A percentile compares a stretch with the other conserved stretches of the same genome.
These are phyloP conservation scores for Aspergillus bombycis DNA, from an alignment of 2,329 filamentous ascomycete species.

Conservation along the genomic window DNA sequence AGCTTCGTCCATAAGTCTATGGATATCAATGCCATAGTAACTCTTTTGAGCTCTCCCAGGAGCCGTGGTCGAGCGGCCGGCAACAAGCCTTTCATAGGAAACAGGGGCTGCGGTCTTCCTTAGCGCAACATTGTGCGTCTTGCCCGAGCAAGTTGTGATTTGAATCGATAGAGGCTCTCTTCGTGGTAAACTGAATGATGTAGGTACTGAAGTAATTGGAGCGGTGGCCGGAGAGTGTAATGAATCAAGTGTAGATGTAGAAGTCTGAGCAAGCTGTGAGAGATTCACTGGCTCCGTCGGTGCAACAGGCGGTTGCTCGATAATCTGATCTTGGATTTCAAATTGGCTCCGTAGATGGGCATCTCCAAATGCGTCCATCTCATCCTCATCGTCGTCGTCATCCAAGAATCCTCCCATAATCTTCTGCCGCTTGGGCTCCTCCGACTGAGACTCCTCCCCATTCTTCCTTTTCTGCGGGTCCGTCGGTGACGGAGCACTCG, in stretches of 20 bases:
- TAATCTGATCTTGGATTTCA: constrained; percentile 29
- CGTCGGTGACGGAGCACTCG: constrained; percentile 38
- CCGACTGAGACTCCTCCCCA: constrained; percentile 29
- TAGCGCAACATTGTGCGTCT: constrained; percentile 46
- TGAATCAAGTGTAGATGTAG: constrained; percentile 6
- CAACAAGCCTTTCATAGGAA: constrained; percentile 58
- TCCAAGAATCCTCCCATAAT: constrained; percentile 47
- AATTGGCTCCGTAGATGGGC: constrained; percentile 35
- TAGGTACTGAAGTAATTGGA: constrained; percentile 5
- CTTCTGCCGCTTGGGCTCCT: constrained; percentile 44
- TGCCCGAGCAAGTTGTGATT: constrained; percentile 54
- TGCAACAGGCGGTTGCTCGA: constrained; percentile 20
- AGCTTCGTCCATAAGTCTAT: constrained; percentile 75
- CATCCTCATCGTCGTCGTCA: constrained; percentile 46
- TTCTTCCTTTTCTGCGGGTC: constrained; percentile 47
- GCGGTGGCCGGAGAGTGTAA: constrained; percentile 13
- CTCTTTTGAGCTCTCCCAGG: constrained; percentile 60
- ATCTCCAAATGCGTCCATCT: constrained; percentile 31
- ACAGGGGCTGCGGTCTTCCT: constrained; percentile 40
- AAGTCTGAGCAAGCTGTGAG: constrained; percentile 4
- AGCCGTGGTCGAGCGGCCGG: constrained; percentile 54
- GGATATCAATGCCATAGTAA: constrained; percentile 93
- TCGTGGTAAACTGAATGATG: constrained; percentile 17
- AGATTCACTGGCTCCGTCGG: constrained; percentile 19
- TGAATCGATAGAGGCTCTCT: constrained; percentile 27